Base-by-base conservation (phyloP, 176 grass and related monocot genomes). In the Urochloa ruziziensis region DNA sequence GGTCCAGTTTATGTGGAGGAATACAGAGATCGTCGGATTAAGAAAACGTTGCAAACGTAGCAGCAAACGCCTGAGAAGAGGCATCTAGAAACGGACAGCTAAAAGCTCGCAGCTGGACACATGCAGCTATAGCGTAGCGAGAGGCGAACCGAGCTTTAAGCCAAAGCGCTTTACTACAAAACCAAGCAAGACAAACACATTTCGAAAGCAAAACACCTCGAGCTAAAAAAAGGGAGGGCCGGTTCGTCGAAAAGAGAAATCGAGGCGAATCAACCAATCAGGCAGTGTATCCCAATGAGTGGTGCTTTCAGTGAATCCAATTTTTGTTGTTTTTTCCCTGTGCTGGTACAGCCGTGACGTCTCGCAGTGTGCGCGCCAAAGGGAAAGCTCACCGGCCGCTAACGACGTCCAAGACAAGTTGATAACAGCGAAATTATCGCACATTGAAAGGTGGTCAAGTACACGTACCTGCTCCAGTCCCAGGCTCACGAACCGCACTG, bases 81-180 rank as follows among this genome's bases (percentile, higher is more conserved):
- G 70, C 27, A 7, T 29, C 12, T 4, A 6, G 13, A 33, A 17
- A n/a, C 30, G 19, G 39, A 21, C 61, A 46, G 37, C 36, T 43
- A 32, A 35, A 9, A 6, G 29, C 16, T 44, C 2, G 10, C n/a
- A 36, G 13, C 23, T 17, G 27, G 28, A 21, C 49, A 65, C 42
- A 17, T 63, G 44, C 25, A 44, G 77, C 27, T 61, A n/a, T n/a
- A 53, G 53, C 56, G 57, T 62, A 61, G 21, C 53, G 35, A 61
- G 59, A 42, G 39, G 10, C 59, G 7, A 62, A 73, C 53, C 28
- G 5, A 17, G 2, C 53, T 73, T 73, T 17, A 73, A 32, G 80
- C 4, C 51, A 73, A 83, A 83, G 57, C 42, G 18, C 78, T 80
- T 80, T 80, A 51, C 2, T n/a, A 18, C 28, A 37, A 28, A 48